phyloP scores from a whole-genome alignment of 2,329 filamentous ascomycete genomes.

The Neofusicoccum umdonicola region DNA sequence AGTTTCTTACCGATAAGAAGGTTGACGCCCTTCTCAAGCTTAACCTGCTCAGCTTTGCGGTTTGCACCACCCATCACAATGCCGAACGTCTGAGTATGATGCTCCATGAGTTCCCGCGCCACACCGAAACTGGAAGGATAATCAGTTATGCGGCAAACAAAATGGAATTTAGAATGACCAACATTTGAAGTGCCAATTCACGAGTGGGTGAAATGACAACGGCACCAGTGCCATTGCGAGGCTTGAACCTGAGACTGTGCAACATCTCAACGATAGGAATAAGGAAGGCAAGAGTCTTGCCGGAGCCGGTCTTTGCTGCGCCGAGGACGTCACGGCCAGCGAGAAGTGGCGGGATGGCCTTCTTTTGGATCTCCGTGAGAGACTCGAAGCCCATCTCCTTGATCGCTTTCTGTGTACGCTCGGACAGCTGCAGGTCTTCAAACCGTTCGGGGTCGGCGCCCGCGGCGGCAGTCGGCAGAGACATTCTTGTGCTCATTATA shows the following conservation, averaged over 20 bases:
- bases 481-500: slow-evolving; percentile 54
- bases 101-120: slow-evolving; percentile 84
- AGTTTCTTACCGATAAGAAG: slow-evolving; percentile 65
- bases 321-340: slow-evolving; percentile 91
- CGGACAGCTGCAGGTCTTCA: slow-evolving; percentile 77
- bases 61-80: slow-evolving; percentile 97
- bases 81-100: slow-evolving; percentile 92
- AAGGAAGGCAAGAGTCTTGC: slow-evolving; percentile 92
- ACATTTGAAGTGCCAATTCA: slow-evolving; percentile 88
- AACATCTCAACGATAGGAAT: slow-evolving; percentile 95
- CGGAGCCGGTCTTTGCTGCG: slow-evolving; percentile 92
- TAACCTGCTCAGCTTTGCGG: slow-evolving; percentile 84
- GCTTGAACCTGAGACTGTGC: slow-evolving; percentile 86
- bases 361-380: slow-evolving; percentile 93
- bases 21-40: slow-evolving; percentile 92
- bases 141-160: no score
- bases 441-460: slow-evolving; percentile 68
- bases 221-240: slow-evolving; percentile 85
- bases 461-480: slow-evolving; percentile 52
- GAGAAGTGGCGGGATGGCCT: slow-evolving; percentile 81
- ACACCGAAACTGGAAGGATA: slow-evolving; percentile 65
- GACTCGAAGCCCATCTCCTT: slow-evolving; percentile 86
- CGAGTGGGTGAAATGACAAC: slow-evolving; percentile 91
- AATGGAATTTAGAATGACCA: no score
- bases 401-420: slow-evolving; percentile 85